phyloP scores from a whole-genome alignment of 192 early-diverging fungal genomes.

The Funneliformis mosseae region DNA sequence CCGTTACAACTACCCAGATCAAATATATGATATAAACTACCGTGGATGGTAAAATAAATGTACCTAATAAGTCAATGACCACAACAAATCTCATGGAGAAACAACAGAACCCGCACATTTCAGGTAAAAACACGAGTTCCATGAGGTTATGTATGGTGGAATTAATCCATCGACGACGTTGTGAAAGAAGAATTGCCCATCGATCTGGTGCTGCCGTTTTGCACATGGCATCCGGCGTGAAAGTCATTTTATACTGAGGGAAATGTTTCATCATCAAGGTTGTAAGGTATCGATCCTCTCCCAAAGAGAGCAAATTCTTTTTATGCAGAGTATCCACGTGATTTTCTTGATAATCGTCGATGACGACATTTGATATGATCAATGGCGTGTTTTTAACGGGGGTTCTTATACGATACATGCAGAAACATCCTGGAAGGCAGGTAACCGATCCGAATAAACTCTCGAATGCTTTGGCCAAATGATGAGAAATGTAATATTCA shows the following conservation, averaged over 20 bases:
- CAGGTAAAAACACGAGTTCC: slow-evolving; percentile 81
- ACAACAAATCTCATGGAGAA: slow-evolving; percentile 98
- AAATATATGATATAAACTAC: slow-evolving; percentile 81
- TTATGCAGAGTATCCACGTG: slow-evolving; percentile 94
- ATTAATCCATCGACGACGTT: slow-evolving; percentile 98
- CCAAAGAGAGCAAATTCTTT: slow-evolving; percentile 94
- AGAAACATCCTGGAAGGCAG: slow-evolving; percentile 84
- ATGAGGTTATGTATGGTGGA: slow-evolving; percentile 96
- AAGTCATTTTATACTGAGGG: slow-evolving; percentile 91
- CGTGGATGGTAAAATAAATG: slow-evolving; percentile 76
- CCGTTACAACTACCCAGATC: slow-evolving; percentile 66
- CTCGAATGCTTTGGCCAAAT: slow-evolving; percentile 88
- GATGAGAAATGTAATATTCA: slow-evolving; percentile 91
- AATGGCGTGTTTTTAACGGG: slow-evolving; percentile 70
- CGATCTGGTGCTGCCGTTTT: slow-evolving; percentile 89
- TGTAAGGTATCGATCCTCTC: slow-evolving; percentile 97
- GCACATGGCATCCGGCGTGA: slow-evolving; percentile 89
- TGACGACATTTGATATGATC: slow-evolving; percentile 76
- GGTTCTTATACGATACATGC: slow-evolving; percentile 81
- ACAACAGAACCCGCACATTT: slow-evolving; percentile 96
- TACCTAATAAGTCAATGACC: slow-evolving; percentile 88
- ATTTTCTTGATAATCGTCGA: slow-evolving; percentile 89
- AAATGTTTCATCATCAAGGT: slow-evolving; percentile 98
- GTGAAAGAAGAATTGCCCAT: slow-evolving; percentile 88
- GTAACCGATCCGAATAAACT: slow-evolving; percentile 82